These are phyloP conservation scores for Acrasis kona DNA, from an alignment of 78 protist genomes.

Conservation along the genomic window DNA sequence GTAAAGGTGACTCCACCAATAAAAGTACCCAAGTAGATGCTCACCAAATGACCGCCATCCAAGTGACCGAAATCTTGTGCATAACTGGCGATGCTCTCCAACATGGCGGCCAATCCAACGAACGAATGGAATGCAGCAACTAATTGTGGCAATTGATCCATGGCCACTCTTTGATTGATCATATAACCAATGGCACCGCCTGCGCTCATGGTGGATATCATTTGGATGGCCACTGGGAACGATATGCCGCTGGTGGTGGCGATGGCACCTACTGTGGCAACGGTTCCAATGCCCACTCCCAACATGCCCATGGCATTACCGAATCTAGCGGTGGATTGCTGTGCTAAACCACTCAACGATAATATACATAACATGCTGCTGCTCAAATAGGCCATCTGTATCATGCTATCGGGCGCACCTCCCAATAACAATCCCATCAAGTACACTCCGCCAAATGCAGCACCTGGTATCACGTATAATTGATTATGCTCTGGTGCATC, in stretches of 20 bases:
- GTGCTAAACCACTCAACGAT: constrained; percentile 22
- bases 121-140: constrained; percentile 70
- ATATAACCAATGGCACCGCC: constrained; percentile 21
- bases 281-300: constrained; percentile 24
- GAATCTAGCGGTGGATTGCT: constrained; percentile 26
- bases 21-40: constrained; percentile 57
- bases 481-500: constrained; percentile 27
- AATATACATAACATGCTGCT: constrained; percentile 22
- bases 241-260: constrained; percentile 2
- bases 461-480: constrained; percentile 26
- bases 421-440: constrained; percentile 1
- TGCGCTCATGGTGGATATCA: constrained; percentile 11
- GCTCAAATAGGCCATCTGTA: constrained; percentile 8
- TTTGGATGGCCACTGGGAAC: neutral
- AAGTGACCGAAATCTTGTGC: neutral
- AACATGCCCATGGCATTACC: constrained; percentile 31
- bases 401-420: neutral
- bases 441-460: constrained; percentile 12
- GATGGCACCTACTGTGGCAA: constrained; percentile 2
- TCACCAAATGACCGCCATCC: neutral
- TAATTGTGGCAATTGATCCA: constrained; percentile 64
- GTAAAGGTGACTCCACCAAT: constrained; percentile 80
- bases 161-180: neutral
- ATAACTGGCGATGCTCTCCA: constrained; percentile 12
- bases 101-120: constrained; percentile 72